Percentiles rank a stretch among this genome's conserved stretches.
Evolutionary conservation across 1,284 basidiomycete species (phyloP).

Genomic region (Testicularia cyperi): DNA sequence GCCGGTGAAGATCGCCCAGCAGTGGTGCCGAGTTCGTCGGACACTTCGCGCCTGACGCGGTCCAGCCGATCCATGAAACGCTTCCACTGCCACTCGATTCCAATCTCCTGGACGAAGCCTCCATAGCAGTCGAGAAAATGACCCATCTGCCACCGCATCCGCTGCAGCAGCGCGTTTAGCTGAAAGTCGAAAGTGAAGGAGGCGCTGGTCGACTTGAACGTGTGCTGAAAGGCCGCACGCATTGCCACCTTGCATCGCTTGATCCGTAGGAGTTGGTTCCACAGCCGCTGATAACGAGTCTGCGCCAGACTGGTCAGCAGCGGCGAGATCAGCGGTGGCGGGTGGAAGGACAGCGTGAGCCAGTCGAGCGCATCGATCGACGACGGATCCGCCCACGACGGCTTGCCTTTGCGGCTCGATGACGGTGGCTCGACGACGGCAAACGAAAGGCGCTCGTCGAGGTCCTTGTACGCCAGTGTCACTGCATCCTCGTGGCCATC

Average conservation of each 20-base stretch:
- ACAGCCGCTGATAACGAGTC: constrained; percentile 37
- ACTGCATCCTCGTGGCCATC: constrained; percentile 12
- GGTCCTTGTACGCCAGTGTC: constrained; percentile 36
- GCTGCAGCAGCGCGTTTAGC: constrained; percentile 15
- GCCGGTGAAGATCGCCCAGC: too few relatives aligned
- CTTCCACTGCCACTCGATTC: constrained; percentile 25
- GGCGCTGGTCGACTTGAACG: constrained; percentile 20
- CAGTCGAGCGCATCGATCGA: constrained; percentile 47
- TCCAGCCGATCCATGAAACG: constrained; percentile 26
- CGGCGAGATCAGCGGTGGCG: constrained; percentile 45
- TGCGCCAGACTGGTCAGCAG: constrained; percentile 38
- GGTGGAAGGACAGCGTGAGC: constrained; percentile 45
- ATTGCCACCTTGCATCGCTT: constrained; percentile 40
- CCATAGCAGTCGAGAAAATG: constrained; percentile 23
- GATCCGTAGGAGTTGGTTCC: constrained; percentile 42
- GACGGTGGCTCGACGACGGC: constrained; percentile 34
- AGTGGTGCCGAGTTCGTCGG: constrained; percentile 12
- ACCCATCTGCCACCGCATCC: constrained; percentile 16
- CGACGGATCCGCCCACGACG: constrained; percentile 28
- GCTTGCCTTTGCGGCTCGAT: constrained; percentile 4
- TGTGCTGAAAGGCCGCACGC: constrained; percentile 8
- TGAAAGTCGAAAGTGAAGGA: constrained; percentile 22
- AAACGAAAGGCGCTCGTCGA: constrained; percentile 46
- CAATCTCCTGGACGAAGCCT: constrained; percentile 23
- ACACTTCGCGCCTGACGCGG: constrained; percentile 13